Conservation (phyloP, 306 rosid species). For the Fragaria vesca region DNA sequence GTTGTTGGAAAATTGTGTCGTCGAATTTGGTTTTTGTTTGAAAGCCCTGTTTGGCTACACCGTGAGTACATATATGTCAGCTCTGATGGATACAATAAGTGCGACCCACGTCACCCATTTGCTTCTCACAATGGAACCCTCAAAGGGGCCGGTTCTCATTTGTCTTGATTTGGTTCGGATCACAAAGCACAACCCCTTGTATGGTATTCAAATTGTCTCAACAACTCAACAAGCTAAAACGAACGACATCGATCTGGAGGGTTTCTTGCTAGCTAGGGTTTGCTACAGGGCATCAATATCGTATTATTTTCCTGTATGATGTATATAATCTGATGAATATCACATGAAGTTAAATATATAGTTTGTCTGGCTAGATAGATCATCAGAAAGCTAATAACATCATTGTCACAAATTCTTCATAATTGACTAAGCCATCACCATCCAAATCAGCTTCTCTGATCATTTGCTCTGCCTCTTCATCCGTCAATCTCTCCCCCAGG, state of each 20-base stretch:
- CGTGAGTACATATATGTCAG: not conserved
- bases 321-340: not conserved
- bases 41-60: constrained; percentile 6
- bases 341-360: not conserved
- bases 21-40: constrained; percentile 9
- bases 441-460: constrained; percentile 66
- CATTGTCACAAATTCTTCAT: constrained; percentile 61
- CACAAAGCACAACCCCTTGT: not conserved
- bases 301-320: not conserved
- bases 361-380: not conserved
- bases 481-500: constrained; percentile 48
- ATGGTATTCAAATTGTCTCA: not conserved
- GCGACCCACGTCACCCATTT: constrained; percentile 18
- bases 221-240: not conserved
- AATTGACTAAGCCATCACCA: constrained; percentile 70
- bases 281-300: not conserved
- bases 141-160: not conserved
- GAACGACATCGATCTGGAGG: not conserved
- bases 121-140: not conserved
- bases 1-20: not conserved
- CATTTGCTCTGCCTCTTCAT: constrained; percentile 65
- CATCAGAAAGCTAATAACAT: constrained; percentile 54
- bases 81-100: not conserved
- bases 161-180: not conserved
- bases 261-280: constrained; percentile 9